Base-by-base conservation (phyloP, 208 protist genomes). In the Trypanosoma boissoni region DNA sequence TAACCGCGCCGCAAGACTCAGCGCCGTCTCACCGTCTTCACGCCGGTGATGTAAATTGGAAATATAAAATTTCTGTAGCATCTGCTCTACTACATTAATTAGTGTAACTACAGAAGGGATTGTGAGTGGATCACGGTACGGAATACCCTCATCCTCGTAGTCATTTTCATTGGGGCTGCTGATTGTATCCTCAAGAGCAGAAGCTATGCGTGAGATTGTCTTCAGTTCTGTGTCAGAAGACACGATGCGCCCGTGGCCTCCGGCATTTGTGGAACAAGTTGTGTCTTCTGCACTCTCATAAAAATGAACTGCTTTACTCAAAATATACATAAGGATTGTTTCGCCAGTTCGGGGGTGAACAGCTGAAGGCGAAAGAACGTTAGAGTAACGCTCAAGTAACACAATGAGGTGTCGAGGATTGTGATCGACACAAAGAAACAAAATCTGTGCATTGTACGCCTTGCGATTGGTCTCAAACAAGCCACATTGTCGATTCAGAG, bases 1-100 rank as follows among this genome's bases (percentile, higher is more conserved):
- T 31, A 87, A 71, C 12, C 55, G 59, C 14, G 82, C 81, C 0
- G 86, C 86, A 14, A 93, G 44, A 4, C 72, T 74, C 10, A 93
- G 55, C 5, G 86, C 75, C 14, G 78, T 89, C 60, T 90, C 72
- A 1, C 68, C 68, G 60, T 83, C 78, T 18, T 54, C 51, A 24
- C 62, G 51, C 31, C 49, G n/a, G 41, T 44, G 39, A 34, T 72
- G 63, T 21, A 72, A 20, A 32, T 73, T 67, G 20, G 49, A 32
- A 48, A 71, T 66, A 0, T 32, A 23, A 45, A 76, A 74, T 26
- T 52, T 56, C 28, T 52, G 56, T 26, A 75, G 32, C n/a, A 81
- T 55, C 24, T 48, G 3, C 46, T 76, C 59, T 23, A 64, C 59
- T 41, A 81, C 60, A 23, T 57, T 16, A 16, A 87, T 34, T 9